These are phyloP conservation scores for Selaginella moellendorffii DNA, from an alignment of 75 land plant species.

Conservation along the genomic window DNA sequence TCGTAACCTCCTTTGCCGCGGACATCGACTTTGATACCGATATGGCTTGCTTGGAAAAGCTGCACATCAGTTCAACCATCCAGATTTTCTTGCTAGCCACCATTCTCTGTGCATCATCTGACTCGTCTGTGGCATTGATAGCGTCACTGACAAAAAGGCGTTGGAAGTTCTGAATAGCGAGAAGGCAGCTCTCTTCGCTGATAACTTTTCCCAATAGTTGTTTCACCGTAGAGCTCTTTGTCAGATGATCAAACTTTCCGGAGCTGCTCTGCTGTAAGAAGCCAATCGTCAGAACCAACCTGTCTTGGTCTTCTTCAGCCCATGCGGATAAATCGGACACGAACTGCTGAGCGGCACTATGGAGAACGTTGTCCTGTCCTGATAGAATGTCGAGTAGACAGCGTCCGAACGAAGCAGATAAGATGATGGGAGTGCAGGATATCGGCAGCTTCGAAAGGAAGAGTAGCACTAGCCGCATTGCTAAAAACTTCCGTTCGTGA, in stretches of 20 bases:
- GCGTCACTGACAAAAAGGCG: slow-evolving; percentile 32
- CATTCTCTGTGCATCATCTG: background rate
- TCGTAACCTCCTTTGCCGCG: slow-evolving; percentile 45
- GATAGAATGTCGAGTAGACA: slow-evolving; percentile 75
- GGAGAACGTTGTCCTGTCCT: slow-evolving; percentile 49
- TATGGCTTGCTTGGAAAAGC: slow-evolving; percentile 38
- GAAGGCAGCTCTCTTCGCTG: slow-evolving; percentile 28
- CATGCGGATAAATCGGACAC: slow-evolving; percentile 42
- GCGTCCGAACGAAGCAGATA: slow-evolving; percentile 55
- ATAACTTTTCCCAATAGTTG: slow-evolving; percentile 22
- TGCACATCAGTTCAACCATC: slow-evolving; percentile 48
- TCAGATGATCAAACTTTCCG: slow-evolving; percentile 63
- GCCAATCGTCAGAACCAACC: slow-evolving; percentile 37
- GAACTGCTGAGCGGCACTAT: slow-evolving; percentile 56
- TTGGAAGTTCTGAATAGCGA: slow-evolving; percentile 38
- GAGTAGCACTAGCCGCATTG: slow-evolving; percentile 57
- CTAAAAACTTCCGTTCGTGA: slow-evolving; percentile 87
- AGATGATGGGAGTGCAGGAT: slow-evolving; percentile 33
- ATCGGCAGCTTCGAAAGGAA: slow-evolving; percentile 53
- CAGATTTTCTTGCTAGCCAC: background rate
- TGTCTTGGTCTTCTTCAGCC: slow-evolving; percentile 36
- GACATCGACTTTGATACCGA: slow-evolving; percentile 34
- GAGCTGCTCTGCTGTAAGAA: slow-evolving; percentile 55
- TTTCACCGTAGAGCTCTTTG: slow-evolving; percentile 48
- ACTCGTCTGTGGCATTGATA: background rate